Evolutionary conservation across 768 basidiomycete genomes (phyloP), one percentile per base, ranked within the genome.

Genomic region (Mycena epipterygia): DNA sequence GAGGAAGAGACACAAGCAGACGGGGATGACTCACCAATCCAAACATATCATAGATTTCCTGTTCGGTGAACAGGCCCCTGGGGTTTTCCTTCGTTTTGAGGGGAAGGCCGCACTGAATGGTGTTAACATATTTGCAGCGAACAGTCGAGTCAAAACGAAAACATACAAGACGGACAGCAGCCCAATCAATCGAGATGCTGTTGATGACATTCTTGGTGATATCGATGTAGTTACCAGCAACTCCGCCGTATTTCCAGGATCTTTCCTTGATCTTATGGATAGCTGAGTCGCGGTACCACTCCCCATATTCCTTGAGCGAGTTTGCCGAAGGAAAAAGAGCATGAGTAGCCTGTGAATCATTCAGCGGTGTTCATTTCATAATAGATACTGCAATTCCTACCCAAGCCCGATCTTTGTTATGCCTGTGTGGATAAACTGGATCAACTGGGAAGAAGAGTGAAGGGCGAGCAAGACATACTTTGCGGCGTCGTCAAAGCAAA

Each of bases 161-260:
- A 83, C 29, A 85, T 63, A 56, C 42, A 17, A 44, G 42, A 5
- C 76, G 70, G 67, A 82, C 79, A 12, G 83, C 79, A 16, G 81
- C 82, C 85, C 85, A 87, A 52, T 82, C 79, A 5, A 83, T 78
- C 11, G 79, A 76, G 33, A 79, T 76, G 21, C 81, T 72, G 68
- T 85, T 85, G 76, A 84, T 78, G 11, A 86, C 84, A 63, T 84
- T 49, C 48, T 49, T 81, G 39, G 85, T 82, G 68, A 87, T 79
- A 68, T 88, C 84, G 67, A 87, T 72, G 37, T 76, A 79, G 46
- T 63, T 75, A 42, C 79, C 79, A 19, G 78, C 66, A 14, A 75
- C 68, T 46, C 78, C 76, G 61, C 76, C 70, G 37, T 75, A 75
- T 25, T 59, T 70, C 74, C 76, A 80, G 5, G 76, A 76, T 25